Conservation (phyloP, 306 rosid genomes). For the Canavalia ensiformis region DNA sequence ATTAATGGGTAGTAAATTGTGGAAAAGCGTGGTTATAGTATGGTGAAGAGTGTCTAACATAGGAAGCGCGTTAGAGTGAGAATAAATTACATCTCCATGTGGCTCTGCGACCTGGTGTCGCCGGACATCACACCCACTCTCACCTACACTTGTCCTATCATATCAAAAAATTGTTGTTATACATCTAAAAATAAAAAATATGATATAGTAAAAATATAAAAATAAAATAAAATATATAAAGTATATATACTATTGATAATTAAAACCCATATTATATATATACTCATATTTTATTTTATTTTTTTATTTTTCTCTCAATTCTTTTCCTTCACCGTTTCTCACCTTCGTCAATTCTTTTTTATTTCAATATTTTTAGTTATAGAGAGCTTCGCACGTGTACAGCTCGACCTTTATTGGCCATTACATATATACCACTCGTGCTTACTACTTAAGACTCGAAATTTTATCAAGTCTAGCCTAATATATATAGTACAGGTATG, state of each 20-base stretch:
- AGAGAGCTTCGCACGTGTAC: constrained; percentile 67
- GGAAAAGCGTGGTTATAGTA: not conserved
- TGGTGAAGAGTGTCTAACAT: not conserved
- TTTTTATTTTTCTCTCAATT: constrained; percentile 13
- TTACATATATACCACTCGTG: constrained; percentile 37
- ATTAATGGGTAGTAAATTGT: not conserved
- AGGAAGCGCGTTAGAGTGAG: constrained; percentile 8
- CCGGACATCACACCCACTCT: constrained; percentile 61
- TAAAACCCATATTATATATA: not conserved
- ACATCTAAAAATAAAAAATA: too few relatives aligned
- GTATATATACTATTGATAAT: too few relatives aligned
- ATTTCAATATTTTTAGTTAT: constrained; percentile 15
- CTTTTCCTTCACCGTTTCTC: constrained; percentile 42
- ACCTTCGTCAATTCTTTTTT: constrained; percentile 32
- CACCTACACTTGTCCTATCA: constrained; percentile 28
- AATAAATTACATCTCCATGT: constrained; percentile 57
- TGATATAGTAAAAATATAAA: too few relatives aligned
- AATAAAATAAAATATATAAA: too few relatives aligned
- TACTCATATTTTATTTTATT: constrained; percentile 34
- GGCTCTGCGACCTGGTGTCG: constrained; percentile 63
- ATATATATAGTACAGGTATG: not conserved
- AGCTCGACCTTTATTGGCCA: constrained; percentile 56
- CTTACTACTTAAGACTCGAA: constrained; percentile 7
- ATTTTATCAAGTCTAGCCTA: not conserved
- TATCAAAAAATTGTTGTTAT: too few relatives aligned